phyloP scores from a whole-genome alignment of 257 asterid genomes.

The Nemophila menziesii region DNA sequence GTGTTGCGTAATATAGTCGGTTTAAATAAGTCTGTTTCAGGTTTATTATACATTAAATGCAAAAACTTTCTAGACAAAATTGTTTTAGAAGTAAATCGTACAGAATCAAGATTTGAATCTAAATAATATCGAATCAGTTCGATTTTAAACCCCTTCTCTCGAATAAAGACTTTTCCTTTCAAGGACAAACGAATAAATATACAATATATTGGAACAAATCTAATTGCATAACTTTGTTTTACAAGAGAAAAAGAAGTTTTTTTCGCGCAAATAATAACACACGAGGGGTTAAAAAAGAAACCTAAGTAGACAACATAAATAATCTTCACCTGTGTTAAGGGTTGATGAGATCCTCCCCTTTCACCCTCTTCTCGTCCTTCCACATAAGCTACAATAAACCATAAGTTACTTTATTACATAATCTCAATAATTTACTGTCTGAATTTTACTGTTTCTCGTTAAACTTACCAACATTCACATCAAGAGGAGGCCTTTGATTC shows the following conservation, averaged over 20 bases:
- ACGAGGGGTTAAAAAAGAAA: not conserved
- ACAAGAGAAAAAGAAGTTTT: no score
- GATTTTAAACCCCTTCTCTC: not conserved
- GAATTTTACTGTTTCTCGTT: not conserved
- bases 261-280: not conserved
- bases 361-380: slow-evolving; percentile 87
- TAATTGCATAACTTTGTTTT: not conserved
- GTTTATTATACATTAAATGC: no score
- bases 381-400: slow-evolving; percentile 50
- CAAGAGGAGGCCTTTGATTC: slow-evolving; percentile 83
- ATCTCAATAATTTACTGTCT: not conserved
- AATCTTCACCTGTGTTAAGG: slow-evolving; percentile 59
- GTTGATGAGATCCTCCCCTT: slow-evolving; percentile 62
- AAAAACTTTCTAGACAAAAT: no score
- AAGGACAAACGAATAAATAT: not conserved
- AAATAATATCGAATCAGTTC: no score
- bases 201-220: not conserved
- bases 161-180: not conserved
- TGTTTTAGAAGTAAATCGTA: no score
- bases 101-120: no score
- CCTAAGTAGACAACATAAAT: not conserved
- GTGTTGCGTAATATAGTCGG: no score
- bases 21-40: no score
- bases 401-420: slow-evolving; percentile 4
- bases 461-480: slow-evolving; percentile 85